Percentiles rank a stretch among this genome's conserved stretches.
phyloP scores from a whole-genome alignment of 768 basidiomycete genomes.

The Auricularia sp. region DNA sequence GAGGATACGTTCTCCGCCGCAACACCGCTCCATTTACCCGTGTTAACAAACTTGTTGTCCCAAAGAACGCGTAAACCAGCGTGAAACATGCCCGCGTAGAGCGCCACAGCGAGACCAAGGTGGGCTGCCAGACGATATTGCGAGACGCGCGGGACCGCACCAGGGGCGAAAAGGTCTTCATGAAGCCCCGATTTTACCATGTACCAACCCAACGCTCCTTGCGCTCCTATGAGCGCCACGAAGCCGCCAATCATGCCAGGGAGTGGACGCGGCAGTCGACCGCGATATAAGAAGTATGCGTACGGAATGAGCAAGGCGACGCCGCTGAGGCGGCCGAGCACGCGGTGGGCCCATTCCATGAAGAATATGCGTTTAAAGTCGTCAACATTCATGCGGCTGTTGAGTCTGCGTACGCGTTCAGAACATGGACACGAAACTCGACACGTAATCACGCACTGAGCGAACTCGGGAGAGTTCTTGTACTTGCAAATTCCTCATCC shows the following conservation, averaged over 20 bases:
- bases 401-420: conserved; percentile 45
- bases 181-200: conserved; percentile 98
- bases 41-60: conserved; percentile 65
- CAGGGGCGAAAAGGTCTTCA: conserved; percentile 67
- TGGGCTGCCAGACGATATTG: conserved; percentile 96
- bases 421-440: conserved; percentile 2
- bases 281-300: conserved; percentile 64
- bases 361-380: conserved; percentile 96
- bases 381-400: conserved; percentile 73
- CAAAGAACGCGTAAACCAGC: conserved; percentile 64
- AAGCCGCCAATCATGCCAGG: conserved; percentile 59
- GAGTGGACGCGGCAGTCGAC: conserved; percentile 55
- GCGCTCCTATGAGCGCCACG: conserved; percentile 74
- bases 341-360: conserved; percentile 96
- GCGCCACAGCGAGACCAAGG: conserved; percentile 76
- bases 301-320: conserved; percentile 76
- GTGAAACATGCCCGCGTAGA: conserved; percentile 90
- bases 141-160: conserved; percentile 86
- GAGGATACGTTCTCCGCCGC: conserved; percentile 28
- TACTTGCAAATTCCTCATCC: conserved; percentile 88
- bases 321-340: conserved; percentile 82
- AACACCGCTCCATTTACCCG: conserved; percentile 49
- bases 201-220: conserved; percentile 95
- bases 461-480: conserved; percentile 89
- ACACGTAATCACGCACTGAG: conserved; percentile 51